Base-by-base conservation (phyloP, 2,329 filamentous ascomycete genomes). In the Penicillium glabrum region DNA sequence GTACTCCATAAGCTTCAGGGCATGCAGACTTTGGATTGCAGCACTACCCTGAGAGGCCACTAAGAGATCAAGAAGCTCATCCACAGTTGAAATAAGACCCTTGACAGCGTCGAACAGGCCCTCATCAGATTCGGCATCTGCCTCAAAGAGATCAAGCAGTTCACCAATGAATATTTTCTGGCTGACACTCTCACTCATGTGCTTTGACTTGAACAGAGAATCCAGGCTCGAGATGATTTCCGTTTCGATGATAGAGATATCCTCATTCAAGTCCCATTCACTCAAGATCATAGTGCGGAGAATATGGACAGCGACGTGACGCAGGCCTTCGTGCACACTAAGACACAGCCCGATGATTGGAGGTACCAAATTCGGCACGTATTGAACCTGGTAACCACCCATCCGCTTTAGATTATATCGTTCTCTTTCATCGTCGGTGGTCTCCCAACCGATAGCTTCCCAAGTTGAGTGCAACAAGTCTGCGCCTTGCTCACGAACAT, bases 281-380 rank as follows among this genome's bases (percentile, higher is more conserved):
- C 93, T 96, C 64, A 98, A 88, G 67, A 99, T 96, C 95, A 99
- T 99, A 3, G 92, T 96, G 72, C 96, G 92, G 60, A 99, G 77
- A 21, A 99, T 90, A 72, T 96, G 90, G 29, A 97, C 92, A 0
- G 93, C 95, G 74, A 96, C 95, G 61, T 86, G 86, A 58, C 95
- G 86, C 55, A 99, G 79, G 3, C 93, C 93, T 72, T 96, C 91
- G 65, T 99, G 95, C 4, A 98, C 92, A 69, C 93, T 98, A 54
- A 99, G 82, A 70, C 95, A 99, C 10, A 99, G 83, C 74, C 96
- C 91, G 24, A 98, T 90, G 50, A 98, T 95, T 0, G 93, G 92
- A 1, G 89, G 89, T 8, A 99, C 92, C 6, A 99, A 82, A 13
- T 89, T 88, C 6, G 96, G 95, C 29, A 99, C 95, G 72, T 98